These are phyloP conservation scores for Moniliophthora roreri DNA, from an alignment of 1,284 basidiomycete genomes.

Conservation along the genomic window DNA sequence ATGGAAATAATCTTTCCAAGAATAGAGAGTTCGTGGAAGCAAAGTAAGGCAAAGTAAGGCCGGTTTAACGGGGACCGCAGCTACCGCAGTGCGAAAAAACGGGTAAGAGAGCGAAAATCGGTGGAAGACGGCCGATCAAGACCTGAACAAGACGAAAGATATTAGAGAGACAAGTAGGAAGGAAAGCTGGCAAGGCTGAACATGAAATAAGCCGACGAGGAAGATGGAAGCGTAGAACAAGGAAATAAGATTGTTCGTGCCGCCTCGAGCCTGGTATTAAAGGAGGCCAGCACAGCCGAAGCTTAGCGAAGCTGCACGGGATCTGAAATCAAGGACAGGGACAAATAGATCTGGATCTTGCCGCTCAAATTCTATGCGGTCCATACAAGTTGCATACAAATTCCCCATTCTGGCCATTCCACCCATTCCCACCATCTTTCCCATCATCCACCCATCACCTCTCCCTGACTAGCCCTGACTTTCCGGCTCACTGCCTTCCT, in stretches of 20 bases:
- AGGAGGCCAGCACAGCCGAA: constrained; percentile 17
- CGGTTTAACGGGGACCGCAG: constrained; percentile 7
- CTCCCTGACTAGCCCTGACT: too few species aligned
- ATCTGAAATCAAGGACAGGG: constrained; percentile 7
- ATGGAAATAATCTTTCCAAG: constrained; percentile 17
- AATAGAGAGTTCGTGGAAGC: background rate
- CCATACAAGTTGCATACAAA: too few species aligned
- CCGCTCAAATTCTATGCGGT: constrained; percentile 7
- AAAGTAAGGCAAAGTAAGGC: constrained; percentile 14
- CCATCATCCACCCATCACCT: too few species aligned
- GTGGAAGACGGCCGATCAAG: constrained; percentile 8
- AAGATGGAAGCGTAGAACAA: constrained; percentile 14
- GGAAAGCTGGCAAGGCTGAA: constrained; percentile 10
- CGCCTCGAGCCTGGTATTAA: constrained; percentile 12
- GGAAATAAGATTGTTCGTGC: constrained; percentile 7
- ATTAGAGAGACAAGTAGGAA: constrained; percentile 7
- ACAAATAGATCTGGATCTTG: constrained; percentile 6
- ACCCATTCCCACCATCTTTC: too few species aligned
- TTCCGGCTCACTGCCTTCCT: too few species aligned
- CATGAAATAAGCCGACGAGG: constrained; percentile 14
- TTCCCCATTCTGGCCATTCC: too few species aligned
- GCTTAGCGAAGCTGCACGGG: constrained; percentile 15
- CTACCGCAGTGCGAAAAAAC: background rate
- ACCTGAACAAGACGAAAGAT: constrained; percentile 1
- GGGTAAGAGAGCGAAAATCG: background rate